Conservation (phyloP, 1,284 basidiomycete genomes). For the Coniophora puteana region DNA sequence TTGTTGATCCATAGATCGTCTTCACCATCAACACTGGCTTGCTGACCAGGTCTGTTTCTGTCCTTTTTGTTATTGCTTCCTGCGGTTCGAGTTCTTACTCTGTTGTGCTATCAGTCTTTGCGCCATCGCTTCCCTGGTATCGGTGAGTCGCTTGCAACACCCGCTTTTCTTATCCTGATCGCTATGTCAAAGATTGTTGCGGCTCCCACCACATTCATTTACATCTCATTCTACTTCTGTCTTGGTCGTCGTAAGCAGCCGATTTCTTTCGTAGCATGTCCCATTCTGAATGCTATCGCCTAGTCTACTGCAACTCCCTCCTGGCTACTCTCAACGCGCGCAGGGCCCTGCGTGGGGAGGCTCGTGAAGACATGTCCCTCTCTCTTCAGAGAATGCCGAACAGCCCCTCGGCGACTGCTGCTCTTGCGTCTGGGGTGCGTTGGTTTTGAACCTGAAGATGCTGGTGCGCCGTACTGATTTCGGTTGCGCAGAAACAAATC, state of each 20-base stretch:
- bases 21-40: slow-evolving; percentile 49
- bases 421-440: too few relatives aligned
- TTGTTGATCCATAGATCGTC: slow-evolving; percentile 31
- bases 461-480: too few relatives aligned
- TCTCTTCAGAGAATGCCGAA: slow-evolving; percentile 29
- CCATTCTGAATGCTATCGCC: not conserved
- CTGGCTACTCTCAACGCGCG: slow-evolving; percentile 48
- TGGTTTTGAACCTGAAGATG: too few relatives aligned
- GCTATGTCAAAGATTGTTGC: slow-evolving; percentile 28
- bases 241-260: slow-evolving; percentile 40
- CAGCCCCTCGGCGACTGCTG: too few relatives aligned
- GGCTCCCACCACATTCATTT: slow-evolving; percentile 39
- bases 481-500: too few relatives aligned
- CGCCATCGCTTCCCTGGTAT: slow-evolving; percentile 40
- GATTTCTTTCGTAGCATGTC: not conserved
- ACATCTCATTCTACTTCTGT: slow-evolving; percentile 46
- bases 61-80: not conserved
- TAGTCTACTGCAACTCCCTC: slow-evolving; percentile 50
- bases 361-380: slow-evolving; percentile 11
- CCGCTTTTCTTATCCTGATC: not conserved
- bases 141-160: slow-evolving; percentile 23
- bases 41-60: slow-evolving; percentile 27
- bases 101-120: slow-evolving; percentile 30
- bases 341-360: slow-evolving; percentile 25
- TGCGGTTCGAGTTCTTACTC: slow-evolving; percentile 9